Evolutionary conservation across 2,329 filamentous ascomycete species (phyloP).

Genomic region (Fusarium palustre): DNA sequence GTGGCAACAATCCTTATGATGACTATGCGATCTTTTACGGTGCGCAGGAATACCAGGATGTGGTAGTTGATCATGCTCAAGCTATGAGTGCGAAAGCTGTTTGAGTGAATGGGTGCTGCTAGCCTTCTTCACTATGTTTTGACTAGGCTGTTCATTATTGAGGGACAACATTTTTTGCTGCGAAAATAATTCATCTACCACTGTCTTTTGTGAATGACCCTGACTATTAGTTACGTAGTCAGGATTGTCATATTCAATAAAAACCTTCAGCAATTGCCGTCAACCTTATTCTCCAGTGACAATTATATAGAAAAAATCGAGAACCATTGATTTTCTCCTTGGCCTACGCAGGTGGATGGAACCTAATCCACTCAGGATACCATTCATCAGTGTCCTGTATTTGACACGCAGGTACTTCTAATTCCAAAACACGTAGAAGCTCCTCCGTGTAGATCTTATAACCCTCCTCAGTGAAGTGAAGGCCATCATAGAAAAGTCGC

Average conservation of each 20-base stretch:
- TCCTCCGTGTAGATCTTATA: neutral
- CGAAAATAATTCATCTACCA: too few relatives aligned
- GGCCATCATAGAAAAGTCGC: constrained; percentile 1
- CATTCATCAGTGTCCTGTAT: neutral
- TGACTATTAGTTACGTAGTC: too few relatives aligned
- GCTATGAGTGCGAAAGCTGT: neutral
- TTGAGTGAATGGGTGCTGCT: neutral
- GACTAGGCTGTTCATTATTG: fast-evolving
- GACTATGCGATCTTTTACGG: neutral
- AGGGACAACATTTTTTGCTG: neutral
- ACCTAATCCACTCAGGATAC: constrained; percentile 1
- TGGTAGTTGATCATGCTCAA: neutral
- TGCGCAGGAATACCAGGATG: neutral
- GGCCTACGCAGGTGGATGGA: neutral
- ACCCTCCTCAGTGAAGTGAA: neutral
- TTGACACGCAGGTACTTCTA: neutral
- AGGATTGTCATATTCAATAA: too few relatives aligned
- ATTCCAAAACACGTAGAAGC: neutral
- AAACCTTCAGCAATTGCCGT: too few relatives aligned
- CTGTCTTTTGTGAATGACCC: too few relatives aligned
- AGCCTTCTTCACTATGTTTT: too few relatives aligned
- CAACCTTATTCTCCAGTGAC: too few relatives aligned
- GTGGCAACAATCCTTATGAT: neutral
- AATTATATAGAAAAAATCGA: too few relatives aligned
- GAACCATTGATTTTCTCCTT: too few relatives aligned